A percentile compares a stretch with the other conserved stretches of the same genome.
These are phyloP conservation scores for Hericium erinaceus DNA, from an alignment of 768 basidiomycete species.

Conservation along the genomic window DNA sequence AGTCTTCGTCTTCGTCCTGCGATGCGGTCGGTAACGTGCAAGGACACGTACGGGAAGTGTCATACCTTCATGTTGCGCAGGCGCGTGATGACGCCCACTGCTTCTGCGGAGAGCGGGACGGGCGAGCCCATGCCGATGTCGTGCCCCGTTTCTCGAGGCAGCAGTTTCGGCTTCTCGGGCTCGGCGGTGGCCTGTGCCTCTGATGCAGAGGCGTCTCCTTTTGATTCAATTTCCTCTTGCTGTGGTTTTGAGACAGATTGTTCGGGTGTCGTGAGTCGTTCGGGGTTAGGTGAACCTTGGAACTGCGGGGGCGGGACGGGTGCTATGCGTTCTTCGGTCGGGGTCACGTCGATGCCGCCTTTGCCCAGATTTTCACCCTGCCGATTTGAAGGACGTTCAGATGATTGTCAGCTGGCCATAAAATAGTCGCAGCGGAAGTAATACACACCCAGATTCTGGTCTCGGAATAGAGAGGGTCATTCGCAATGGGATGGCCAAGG, in stretches of 20 bases:
- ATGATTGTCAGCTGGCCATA: neutral
- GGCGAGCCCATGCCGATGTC: constrained; percentile 87
- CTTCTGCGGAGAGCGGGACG: constrained; percentile 66
- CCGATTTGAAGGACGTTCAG: neutral
- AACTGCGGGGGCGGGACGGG: constrained; percentile 43
- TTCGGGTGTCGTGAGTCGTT: neutral
- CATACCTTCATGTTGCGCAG: constrained; percentile 76
- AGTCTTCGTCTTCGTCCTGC: constrained; percentile 82
- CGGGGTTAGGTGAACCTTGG: neutral
- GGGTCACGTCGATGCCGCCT: constrained; percentile 71
- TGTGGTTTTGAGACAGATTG: neutral
- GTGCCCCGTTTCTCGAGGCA: constrained; percentile 79
- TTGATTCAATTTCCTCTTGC: neutral
- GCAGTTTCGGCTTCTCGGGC: constrained; percentile 29
- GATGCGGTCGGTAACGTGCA: neutral
- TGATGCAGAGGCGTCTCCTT: neutral
- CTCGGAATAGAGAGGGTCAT: constrained; percentile 90
- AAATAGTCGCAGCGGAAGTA: neutral
- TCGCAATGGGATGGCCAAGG: constrained; percentile 88
- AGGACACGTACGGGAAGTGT: neutral
- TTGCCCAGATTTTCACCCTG: constrained; percentile 68
- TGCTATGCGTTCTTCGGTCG: constrained; percentile 54
- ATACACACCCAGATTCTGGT: constrained; percentile 59
- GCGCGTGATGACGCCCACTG: constrained; percentile 68
- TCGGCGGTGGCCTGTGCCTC: neutral